phyloP scores from a whole-genome alignment of 768 basidiomycete genomes.

The Boletellus ananiceps region DNA sequence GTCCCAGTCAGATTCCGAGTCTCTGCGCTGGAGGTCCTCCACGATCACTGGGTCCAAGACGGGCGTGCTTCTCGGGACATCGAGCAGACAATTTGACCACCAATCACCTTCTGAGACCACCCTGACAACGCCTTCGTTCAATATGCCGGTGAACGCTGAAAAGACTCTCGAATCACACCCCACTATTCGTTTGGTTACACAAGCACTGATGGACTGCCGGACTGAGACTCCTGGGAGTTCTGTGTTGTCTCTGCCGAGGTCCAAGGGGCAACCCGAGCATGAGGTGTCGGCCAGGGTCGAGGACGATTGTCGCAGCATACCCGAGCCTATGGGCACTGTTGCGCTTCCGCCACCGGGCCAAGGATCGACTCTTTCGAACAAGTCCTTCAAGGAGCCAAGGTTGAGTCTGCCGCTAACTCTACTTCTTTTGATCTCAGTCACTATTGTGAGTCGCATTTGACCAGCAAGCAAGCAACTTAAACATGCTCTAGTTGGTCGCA shows the following conservation, averaged over 20 bases:
- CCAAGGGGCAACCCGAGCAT: constrained; percentile 13
- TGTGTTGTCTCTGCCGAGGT: constrained; percentile 6
- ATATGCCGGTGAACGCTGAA: constrained; percentile 3
- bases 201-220: constrained; percentile 3
- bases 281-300: constrained; percentile 7
- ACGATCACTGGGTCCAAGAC: constrained; percentile 10
- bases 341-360: constrained; percentile 12
- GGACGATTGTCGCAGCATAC: constrained; percentile 1
- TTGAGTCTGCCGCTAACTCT: constrained; percentile 58
- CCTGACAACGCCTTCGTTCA: constrained; percentile 11
- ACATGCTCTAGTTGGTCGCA: constrained; percentile 40
- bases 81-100: constrained; percentile 10
- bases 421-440: constrained; percentile 51
- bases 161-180: constrained; percentile 9
- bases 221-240: constrained; percentile 1
- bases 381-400: constrained; percentile 44
- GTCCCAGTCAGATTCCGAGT: constrained; percentile 19
- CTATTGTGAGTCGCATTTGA: constrained; percentile 45
- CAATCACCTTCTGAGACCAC: constrained; percentile 28
- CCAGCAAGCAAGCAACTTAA: constrained; percentile 2
- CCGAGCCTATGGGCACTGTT: constrained; percentile 12
- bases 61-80: constrained; percentile 3
- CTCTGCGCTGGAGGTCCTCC: constrained; percentile 14
- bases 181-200: constrained; percentile 25
- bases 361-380: constrained; percentile 12